Conservation (phyloP, 2,329 filamentous ascomycete species). For the Septoria petroselini region DNA sequence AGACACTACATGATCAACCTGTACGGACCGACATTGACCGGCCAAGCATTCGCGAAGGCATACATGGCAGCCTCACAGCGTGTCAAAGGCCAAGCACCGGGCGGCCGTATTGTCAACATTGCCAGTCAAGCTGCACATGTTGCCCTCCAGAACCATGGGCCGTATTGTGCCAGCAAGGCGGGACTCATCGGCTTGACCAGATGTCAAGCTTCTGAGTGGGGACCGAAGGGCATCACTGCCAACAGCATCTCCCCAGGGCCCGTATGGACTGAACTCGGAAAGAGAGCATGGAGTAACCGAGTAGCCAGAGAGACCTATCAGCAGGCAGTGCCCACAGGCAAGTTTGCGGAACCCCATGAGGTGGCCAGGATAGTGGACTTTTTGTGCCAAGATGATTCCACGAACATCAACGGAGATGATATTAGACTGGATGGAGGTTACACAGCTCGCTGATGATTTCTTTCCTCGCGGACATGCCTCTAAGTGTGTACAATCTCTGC, state of each 20-base stretch:
- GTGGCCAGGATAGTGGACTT: conserved; percentile 66
- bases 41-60: conserved; percentile 46
- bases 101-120: conserved; percentile 48
- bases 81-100: conserved; percentile 19
- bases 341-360: conserved; percentile 44
- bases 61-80: conserved; percentile 35
- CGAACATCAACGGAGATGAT: conserved; percentile 41
- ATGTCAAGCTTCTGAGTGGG: conserved; percentile 51
- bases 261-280: conserved; percentile 48
- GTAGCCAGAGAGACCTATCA: conserved; percentile 30
- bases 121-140: conserved; percentile 49
- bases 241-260: conserved; percentile 49
- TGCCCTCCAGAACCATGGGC: conserved; percentile 46
- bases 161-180: conserved; percentile 51
- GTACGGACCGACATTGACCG: conserved; percentile 46
- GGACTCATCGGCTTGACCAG: conserved; percentile 46
- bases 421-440: conserved; percentile 39
- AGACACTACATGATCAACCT: conserved; percentile 48
- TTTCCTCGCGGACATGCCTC: too few species aligned
- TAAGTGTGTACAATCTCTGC: too few species aligned
- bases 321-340: conserved; percentile 31
- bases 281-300: conserved; percentile 37
- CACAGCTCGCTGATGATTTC: conserved; percentile 22
- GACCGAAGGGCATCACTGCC: conserved; percentile 44
- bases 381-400: conserved; percentile 37